phyloP scores from a whole-genome alignment of 2,329 filamentous ascomycete species.

The Chaetothyriales sp. region DNA sequence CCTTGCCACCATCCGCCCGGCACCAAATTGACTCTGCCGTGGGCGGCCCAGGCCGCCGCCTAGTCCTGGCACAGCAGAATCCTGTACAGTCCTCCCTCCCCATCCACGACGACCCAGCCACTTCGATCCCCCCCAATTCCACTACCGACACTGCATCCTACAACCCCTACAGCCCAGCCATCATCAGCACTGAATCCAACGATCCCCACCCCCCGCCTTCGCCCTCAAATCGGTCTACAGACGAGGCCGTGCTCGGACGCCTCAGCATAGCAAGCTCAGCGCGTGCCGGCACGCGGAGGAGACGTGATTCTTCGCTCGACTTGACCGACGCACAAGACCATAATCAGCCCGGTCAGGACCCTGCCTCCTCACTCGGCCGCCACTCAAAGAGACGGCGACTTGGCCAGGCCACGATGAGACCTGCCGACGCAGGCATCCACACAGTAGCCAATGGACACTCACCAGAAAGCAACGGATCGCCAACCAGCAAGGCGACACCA shows the following conservation, averaged over 20 bases:
- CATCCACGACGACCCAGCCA: slow-evolving; percentile 52
- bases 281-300: slow-evolving; percentile 10
- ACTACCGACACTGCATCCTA: slow-evolving; percentile 35
- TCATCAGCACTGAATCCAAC: slow-evolving; percentile 1
- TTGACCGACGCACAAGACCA: slow-evolving; percentile 3
- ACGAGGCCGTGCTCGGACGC: background rate
- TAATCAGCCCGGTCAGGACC: slow-evolving; percentile 19
- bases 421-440: slow-evolving; percentile 37
- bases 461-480: slow-evolving; percentile 42
- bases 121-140: slow-evolving; percentile 38
- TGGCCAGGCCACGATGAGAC: slow-evolving; percentile 45
- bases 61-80: slow-evolving; percentile 61
- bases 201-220: slow-evolving; percentile 8
- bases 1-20: background rate
- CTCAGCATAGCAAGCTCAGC: background rate
- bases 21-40: slow-evolving; percentile 8
- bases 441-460: slow-evolving; percentile 41
- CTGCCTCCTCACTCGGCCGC: slow-evolving; percentile 19
- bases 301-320: slow-evolving; percentile 9
- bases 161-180: slow-evolving; percentile 21
- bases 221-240: background rate
- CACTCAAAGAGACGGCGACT: slow-evolving; percentile 44
- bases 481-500: slow-evolving; percentile 32
- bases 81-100: slow-evolving; percentile 44
- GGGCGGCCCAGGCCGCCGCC: slow-evolving; percentile 34